phyloP scores from a whole-genome alignment of 352 stramenopile species.

The Thraustotheca clavata region DNA sequence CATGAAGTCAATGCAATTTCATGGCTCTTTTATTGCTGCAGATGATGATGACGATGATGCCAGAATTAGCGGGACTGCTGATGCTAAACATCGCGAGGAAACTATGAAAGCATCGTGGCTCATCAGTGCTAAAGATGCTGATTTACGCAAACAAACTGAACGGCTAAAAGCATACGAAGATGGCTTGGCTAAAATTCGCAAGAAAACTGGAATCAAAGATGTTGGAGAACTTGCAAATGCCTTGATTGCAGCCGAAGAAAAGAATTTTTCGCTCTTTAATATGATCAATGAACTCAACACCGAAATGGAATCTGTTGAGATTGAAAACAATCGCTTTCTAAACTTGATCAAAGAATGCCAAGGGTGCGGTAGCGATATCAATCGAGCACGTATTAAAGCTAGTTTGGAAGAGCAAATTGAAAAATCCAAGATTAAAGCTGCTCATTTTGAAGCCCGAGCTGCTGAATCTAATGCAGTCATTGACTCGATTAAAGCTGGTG shows the following conservation, averaged over 20 bases:
- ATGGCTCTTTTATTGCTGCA: slow-evolving; percentile 38
- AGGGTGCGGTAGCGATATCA: slow-evolving; percentile 47
- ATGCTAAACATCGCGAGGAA: slow-evolving; percentile 65
- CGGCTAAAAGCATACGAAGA: slow-evolving; percentile 66
- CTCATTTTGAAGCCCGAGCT: slow-evolving; percentile 53
- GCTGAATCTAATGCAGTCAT: slow-evolving; percentile 49
- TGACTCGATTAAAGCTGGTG: slow-evolving; percentile 63
- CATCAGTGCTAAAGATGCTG: slow-evolving; percentile 65
- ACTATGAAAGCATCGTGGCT: slow-evolving; percentile 68
- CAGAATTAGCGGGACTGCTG: slow-evolving; percentile 38
- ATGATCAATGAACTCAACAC: slow-evolving; percentile 91
- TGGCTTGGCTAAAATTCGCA: slow-evolving; percentile 79
- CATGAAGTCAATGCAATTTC: slow-evolving; percentile 43
- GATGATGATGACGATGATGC: slow-evolving; percentile 14
- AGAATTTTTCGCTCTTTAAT: slow-evolving; percentile 94
- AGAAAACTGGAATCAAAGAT: slow-evolving; percentile 79
- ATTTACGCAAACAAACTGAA: slow-evolving; percentile 63
- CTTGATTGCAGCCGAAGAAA: slow-evolving; percentile 85
- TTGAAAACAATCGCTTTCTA: slow-evolving; percentile 73
- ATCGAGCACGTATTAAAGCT: slow-evolving; percentile 52
- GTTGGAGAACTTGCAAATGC: slow-evolving; percentile 75
- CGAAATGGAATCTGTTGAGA: slow-evolving; percentile 82
- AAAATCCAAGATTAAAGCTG: slow-evolving; percentile 70
- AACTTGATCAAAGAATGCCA: slow-evolving; percentile 48
- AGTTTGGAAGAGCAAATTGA: slow-evolving; percentile 77